Evolutionary conservation across 805 yeast species (phyloP).

Genomic region (Metschnikowia proteae): DNA sequence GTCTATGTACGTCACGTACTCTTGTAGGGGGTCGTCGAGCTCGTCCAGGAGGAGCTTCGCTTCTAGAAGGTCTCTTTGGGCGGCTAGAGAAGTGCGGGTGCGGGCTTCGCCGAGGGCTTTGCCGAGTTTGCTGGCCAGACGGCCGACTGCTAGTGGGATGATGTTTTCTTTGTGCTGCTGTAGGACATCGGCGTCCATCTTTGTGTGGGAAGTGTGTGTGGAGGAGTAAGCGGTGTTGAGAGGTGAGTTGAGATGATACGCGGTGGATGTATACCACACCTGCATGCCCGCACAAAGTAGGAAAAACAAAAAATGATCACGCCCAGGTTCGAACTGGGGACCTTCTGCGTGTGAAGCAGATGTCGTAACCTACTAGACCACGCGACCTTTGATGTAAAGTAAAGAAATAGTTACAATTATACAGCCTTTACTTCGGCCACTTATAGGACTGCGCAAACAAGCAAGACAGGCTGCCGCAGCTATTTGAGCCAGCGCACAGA

Average conservation of each 20-base stretch:
- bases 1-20: slow-evolving; percentile 66
- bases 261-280: background rate
- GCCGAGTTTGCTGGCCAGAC: slow-evolving; percentile 59
- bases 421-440: no score
- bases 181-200: slow-evolving; percentile 21
- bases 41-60: slow-evolving; percentile 38
- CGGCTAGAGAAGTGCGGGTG: slow-evolving; percentile 2
- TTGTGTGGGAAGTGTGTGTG: background rate
- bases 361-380: slow-evolving; percentile 23
- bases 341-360: slow-evolving; percentile 24
- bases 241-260: background rate
- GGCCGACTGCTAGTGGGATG: slow-evolving; percentile 60
- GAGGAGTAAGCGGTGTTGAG: background rate
- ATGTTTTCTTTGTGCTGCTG: slow-evolving; percentile 72
- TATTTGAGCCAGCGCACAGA: no score
- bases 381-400: slow-evolving; percentile 12
- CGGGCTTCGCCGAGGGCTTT: slow-evolving; percentile 31
- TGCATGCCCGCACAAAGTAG: no score
- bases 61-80: slow-evolving; percentile 38
- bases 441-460: no score
- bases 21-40: slow-evolving; percentile 79
- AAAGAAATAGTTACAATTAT: no score
- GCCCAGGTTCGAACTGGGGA: slow-evolving; percentile 25
- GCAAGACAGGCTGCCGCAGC: no score
- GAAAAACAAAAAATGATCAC: slow-evolving; percentile 13